Percentiles rank a stretch among this genome's conserved stretches.
Evolutionary conservation across 1,284 basidiomycete genomes (phyloP).

Genomic region (Golubevia pallescens): DNA sequence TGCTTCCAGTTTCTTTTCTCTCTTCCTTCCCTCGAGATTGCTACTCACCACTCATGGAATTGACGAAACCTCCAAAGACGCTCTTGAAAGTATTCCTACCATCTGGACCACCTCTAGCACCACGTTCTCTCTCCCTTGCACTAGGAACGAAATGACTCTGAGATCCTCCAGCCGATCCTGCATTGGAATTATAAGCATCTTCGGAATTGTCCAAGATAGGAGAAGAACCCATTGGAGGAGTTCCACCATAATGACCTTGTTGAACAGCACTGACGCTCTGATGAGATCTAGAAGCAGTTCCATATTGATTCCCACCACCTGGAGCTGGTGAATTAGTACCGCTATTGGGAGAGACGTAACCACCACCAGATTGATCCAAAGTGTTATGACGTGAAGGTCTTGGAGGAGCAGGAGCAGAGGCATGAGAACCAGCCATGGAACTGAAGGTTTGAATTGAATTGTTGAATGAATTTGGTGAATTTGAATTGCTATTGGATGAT

Average conservation of each 20-base stretch:
- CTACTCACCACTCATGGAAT: constrained; percentile 57
- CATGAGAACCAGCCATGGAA: constrained; percentile 21
- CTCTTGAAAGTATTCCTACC: constrained; percentile 50
- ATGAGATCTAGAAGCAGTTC: not conserved
- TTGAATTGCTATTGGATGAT: not conserved
- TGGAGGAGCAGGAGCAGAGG: constrained; percentile 12
- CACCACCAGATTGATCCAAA: not conserved
- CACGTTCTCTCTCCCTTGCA: not conserved
- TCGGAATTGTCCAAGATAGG: constrained; percentile 8
- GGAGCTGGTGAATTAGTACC: not conserved
- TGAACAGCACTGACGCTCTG: not conserved
- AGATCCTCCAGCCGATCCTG: constrained; percentile 2
- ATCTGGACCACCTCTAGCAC: not conserved
- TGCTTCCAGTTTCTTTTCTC: not conserved
- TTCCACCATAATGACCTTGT: not conserved
- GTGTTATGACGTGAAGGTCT: constrained; percentile 7
- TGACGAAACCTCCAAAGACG: constrained; percentile 64
- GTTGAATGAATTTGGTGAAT: not conserved
- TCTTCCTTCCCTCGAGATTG: not conserved
- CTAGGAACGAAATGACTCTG: constrained; percentile 32
- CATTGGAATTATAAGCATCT: not conserved
- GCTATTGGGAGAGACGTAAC: not conserved
- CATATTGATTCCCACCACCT: not conserved
- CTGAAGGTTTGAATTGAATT: constrained; percentile 19
- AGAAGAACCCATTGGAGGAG: constrained; percentile 9